These are phyloP conservation scores for Akanthomyces uredinophilus DNA, from an alignment of 2,329 filamentous ascomycete genomes.

Conservation along the genomic window DNA sequence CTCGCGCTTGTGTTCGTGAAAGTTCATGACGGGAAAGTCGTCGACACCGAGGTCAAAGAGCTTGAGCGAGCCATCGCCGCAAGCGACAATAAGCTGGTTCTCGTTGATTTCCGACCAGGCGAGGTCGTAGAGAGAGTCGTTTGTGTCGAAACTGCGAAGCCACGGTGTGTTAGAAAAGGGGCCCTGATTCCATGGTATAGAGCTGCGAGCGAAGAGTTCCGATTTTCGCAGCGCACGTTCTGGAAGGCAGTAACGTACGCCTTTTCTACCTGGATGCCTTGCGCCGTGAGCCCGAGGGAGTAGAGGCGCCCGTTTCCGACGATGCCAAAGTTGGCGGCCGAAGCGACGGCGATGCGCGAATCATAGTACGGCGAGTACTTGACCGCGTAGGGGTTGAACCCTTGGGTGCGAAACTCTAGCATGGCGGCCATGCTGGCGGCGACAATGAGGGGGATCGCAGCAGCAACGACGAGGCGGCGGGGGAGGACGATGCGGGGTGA, in stretches of 20 bases:
- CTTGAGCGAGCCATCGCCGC: constrained; percentile 91
- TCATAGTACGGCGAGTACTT: constrained; percentile 99
- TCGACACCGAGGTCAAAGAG: constrained; percentile 80
- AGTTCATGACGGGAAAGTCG: constrained; percentile 84
- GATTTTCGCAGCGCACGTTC: neutral
- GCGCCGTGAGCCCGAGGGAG: constrained; percentile 73
- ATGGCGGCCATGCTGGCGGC: constrained; percentile 51
- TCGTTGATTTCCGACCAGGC: constrained; percentile 96
- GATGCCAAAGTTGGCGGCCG: constrained; percentile 92
- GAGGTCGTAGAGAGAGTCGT: constrained; percentile 92
- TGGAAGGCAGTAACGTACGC: constrained; percentile 47
- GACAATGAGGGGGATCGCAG: constrained; percentile 5
- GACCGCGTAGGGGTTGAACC: constrained; percentile 93
- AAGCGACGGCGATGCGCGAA: constrained; percentile 82
- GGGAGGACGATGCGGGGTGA: neutral
- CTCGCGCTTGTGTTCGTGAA: constrained; percentile 89
- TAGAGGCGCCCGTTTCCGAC: constrained; percentile 93
- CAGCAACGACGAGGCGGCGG: neutral
- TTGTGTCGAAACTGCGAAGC: constrained; percentile 75
- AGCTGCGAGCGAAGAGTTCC: neutral
- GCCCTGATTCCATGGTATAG: neutral
- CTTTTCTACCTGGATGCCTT: constrained; percentile 81
- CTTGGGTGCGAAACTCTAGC: constrained; percentile 90
- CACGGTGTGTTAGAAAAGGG: neutral
- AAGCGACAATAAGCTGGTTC: constrained; percentile 84